A percentile compares a stretch with the other conserved stretches of the same genome.
Evolutionary conservation across 768 basidiomycete species (phyloP).

Genomic region (Suillus lakei): DNA sequence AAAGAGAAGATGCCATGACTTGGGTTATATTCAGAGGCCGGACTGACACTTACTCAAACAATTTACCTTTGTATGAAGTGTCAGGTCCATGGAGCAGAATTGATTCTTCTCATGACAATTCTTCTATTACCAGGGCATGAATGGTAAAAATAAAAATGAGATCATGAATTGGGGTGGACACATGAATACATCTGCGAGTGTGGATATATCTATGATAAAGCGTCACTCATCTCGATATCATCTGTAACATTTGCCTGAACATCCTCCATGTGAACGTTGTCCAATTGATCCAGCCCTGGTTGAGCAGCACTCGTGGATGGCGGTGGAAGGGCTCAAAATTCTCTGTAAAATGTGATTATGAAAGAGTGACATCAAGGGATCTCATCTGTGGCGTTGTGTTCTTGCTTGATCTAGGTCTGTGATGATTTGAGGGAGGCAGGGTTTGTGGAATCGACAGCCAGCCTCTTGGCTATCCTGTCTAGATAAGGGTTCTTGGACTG

Average conservation of each 20-base stretch:
- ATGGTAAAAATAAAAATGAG: not conserved
- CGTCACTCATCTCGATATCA: not conserved
- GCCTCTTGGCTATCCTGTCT: not conserved
- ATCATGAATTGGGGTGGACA: too few species aligned
- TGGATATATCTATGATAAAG: not conserved
- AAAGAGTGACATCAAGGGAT: not conserved
- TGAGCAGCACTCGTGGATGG: too few species aligned
- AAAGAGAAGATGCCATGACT: not conserved
- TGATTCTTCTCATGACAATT: not conserved
- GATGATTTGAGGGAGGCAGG: not conserved
- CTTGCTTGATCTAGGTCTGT: not conserved
- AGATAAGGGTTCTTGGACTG: not conserved
- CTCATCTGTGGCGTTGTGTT: not conserved
- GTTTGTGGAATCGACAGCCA: not conserved
- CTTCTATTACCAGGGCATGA: not conserved
- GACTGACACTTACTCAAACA: not conserved
- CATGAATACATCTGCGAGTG: not conserved
- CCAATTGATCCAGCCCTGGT: not conserved
- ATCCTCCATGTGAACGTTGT: not conserved
- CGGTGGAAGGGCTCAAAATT: not conserved
- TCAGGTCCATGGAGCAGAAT: not conserved
- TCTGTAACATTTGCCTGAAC: not conserved
- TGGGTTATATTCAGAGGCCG: not conserved
- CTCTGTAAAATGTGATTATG: not conserved
- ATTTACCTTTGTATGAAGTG: not conserved